Percentiles rank a stretch among this genome's conserved stretches.
These are phyloP conservation scores for Acaromyces ingoldii DNA, from an alignment of 1,284 basidiomycete genomes.

Conservation along the genomic window DNA sequence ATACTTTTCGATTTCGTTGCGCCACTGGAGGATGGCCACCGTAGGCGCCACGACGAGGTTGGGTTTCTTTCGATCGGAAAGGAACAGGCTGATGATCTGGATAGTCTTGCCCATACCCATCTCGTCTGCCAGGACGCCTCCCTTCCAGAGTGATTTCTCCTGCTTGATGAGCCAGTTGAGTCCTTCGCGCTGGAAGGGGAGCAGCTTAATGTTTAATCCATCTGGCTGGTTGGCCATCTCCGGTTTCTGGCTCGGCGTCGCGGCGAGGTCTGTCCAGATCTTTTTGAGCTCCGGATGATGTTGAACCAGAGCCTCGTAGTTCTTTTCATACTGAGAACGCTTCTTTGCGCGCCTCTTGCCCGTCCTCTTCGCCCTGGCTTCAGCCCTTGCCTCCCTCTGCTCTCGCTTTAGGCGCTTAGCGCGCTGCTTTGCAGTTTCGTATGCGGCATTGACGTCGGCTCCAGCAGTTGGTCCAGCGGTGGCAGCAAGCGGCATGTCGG, in stretches of 20 bases:
- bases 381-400: not conserved
- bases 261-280: slow-evolving; percentile 81
- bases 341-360: slow-evolving; percentile 8
- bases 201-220: slow-evolving; percentile 59
- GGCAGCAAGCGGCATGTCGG: not conserved
- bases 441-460: slow-evolving; percentile 4
- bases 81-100: slow-evolving; percentile 85
- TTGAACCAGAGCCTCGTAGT: slow-evolving; percentile 5
- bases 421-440: slow-evolving; percentile 42
- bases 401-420: slow-evolving; percentile 23
- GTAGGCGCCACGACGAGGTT: slow-evolving; percentile 85
- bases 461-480: not conserved
- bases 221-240: slow-evolving; percentile 61
- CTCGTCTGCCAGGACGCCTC: slow-evolving; percentile 59
- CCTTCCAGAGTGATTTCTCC: slow-evolving; percentile 79
- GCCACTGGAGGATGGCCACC: slow-evolving; percentile 98
- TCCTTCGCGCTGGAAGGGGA: slow-evolving; percentile 81
- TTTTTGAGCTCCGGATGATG: slow-evolving; percentile 66
- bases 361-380: slow-evolving; percentile 1
- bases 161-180: slow-evolving; percentile 94
- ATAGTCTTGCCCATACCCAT: slow-evolving; percentile 96
- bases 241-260: slow-evolving; percentile 58
- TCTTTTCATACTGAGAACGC: slow-evolving; percentile 18
- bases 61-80: slow-evolving; percentile 71
- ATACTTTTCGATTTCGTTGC: slow-evolving; percentile 74